Base-by-base conservation (phyloP, 2,329 filamentous ascomycete genomes). In the Colletotrichum musae region DNA sequence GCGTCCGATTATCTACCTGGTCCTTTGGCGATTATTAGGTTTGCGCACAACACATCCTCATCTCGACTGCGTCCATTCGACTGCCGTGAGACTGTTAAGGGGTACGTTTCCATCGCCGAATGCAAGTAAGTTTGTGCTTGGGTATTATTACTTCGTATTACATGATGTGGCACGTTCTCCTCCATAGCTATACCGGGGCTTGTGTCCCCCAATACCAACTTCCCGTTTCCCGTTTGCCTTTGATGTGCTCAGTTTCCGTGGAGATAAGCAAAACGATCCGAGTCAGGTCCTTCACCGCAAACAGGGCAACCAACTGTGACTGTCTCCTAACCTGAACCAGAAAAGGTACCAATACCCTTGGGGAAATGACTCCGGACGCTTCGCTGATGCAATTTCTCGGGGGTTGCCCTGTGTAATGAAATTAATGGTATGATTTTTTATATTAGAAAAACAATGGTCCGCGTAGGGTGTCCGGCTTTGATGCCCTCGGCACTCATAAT, bases 351-450 rank as follows among this genome's bases (percentile, higher is more conserved):
- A 52, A 57, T 43, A 36, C 56, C 24, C 56, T 66, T 62, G 56
- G 66, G 50, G 50, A 62, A 67, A 69, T 52, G 70, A 71, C 71
- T 72, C 71, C 69, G n/a, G 66, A 72, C 71, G 69, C 71, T 63
- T 66, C 69, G 71, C 71, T 71, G 65, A 71, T 72, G 71, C 69
- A 66, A 70, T 71, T 72, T 71, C 63, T 72, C 59, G 68, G 32
- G 68, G 59, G 51, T 58, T 63, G 15, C 68, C 64, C 68, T 48
- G 26, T 52, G 58, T 15, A 41, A 28, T 47, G 28, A 47, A 45
- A 18, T 15, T 66, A 18, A 59, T 51, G 18, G 66, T 61, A 32
- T 66, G 50, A 32, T 56, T 43, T 56, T 56, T 4, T 60, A 18
- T 36, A 56, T 48, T 54, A 58, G 28, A 52, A 57, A 36, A 52